Evolutionary conservation across 1,284 basidiomycete genomes (phyloP), one percentile per base, ranked within the genome.

Genomic region (Cryptococcus depauperatus): DNA sequence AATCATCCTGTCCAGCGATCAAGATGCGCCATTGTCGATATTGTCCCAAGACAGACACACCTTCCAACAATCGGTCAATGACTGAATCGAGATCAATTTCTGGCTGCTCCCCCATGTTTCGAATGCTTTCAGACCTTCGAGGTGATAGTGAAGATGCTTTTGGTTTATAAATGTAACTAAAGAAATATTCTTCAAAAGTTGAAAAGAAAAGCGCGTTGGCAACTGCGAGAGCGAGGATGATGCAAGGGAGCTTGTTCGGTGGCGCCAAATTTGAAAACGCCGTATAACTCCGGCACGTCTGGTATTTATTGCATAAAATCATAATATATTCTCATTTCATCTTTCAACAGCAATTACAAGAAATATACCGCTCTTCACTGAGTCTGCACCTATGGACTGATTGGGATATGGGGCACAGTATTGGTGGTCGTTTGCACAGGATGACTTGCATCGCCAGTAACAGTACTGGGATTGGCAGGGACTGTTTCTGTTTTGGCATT

Each of bases 81-180:
- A 95, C 88, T 72, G 89, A 92, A 77, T 96, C 91, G 57, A 96
- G 80, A 79, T 95, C 91, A 73, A 95, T 91, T 72, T 93, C 90
- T 29, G 61, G 68, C 25, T 65, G 58, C 56, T 76, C 74, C 49
- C 73, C 73, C 73, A 76, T 75, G 41, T 26, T 65, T 47, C n/a
- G n/a, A n/a, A n/a, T n/a, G n/a, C n/a, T n/a, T n/a, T 25, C 25
- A 35, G 41, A 39, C 32, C 23, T 18, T 28, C 16, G 14, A 14
- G 41, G 5, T 4, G 41, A 16, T 43, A 16, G 19, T 21, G n/a
- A 25, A n/a, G 25, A 37, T 16, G 28, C n/a, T n/a, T n/a, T n/a
- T n/a, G 23, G 35, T 27, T 13, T 11, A 18, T 27, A 19, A 27
- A 21, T 10, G 19, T 33, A 18, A 18, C 7, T 33, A 33, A 33